Percentiles rank a stretch among this genome's conserved stretches.
phyloP scores from a whole-genome alignment of 768 basidiomycete genomes.

The Astraeus odoratus region DNA sequence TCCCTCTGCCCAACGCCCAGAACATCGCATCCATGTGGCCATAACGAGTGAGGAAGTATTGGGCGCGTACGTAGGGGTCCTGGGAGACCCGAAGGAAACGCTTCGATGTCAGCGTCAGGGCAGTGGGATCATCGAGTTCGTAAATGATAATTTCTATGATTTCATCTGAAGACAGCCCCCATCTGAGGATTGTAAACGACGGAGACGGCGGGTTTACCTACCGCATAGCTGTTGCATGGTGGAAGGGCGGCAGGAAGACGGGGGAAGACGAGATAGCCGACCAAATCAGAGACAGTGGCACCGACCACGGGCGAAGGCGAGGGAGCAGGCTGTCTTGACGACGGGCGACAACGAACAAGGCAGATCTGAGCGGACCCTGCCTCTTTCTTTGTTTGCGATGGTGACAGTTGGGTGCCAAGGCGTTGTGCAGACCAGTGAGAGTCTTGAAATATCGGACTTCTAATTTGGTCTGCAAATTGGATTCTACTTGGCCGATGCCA shows the following conservation, averaged over 20 bases:
- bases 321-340: neutral
- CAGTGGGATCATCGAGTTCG: conserved; percentile 58
- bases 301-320: conserved; percentile 1
- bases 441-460: conserved; percentile 30
- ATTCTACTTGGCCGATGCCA: conserved; percentile 17
- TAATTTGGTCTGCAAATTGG: conserved; percentile 24
- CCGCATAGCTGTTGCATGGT: conserved; percentile 64
- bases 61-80: conserved; percentile 70
- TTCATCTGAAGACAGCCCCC: conserved; percentile 39
- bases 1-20: conserved; percentile 68
- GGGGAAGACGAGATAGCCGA: neutral
- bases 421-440: conserved; percentile 24
- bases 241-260: neutral
- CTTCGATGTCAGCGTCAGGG: conserved; percentile 50
- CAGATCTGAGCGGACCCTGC: conserved; percentile 3
- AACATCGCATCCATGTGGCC: conserved; percentile 66
- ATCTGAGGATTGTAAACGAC: conserved; percentile 5
- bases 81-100: conserved; percentile 57
- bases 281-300: neutral
- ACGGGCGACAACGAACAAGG: conserved; percentile 2
- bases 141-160: conserved; percentile 68
- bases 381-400: conserved; percentile 29
- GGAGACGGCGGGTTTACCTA: conserved; percentile 29
- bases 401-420: conserved; percentile 30
- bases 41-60: conserved; percentile 71